A percentile compares a stretch with the other conserved stretches of the same genome.
phyloP scores from a whole-genome alignment of 192 early-diverging fungal genomes.

The Anaeromyces robustus region DNA sequence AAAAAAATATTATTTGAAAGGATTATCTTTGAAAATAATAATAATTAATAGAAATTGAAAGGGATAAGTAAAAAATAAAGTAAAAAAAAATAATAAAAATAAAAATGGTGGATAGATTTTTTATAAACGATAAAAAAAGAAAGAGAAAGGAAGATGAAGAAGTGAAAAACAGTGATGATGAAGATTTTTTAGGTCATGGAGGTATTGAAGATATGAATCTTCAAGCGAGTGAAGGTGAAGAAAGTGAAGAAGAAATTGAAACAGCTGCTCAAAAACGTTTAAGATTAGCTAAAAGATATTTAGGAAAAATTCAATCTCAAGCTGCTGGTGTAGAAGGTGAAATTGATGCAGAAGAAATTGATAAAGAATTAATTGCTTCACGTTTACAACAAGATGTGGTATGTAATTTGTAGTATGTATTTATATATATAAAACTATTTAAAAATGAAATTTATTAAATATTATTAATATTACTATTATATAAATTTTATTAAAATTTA shows the following conservation, averaged over 20 bases:
- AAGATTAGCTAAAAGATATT: constrained; percentile 83
- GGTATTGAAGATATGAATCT: constrained; percentile 42
- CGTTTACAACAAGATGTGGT: constrained; percentile 67
- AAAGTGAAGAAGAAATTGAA: constrained; percentile 53
- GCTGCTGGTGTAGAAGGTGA: constrained; percentile 41
- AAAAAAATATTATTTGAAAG: no score
- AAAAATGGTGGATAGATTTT: neutral
- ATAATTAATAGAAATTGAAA: no score
- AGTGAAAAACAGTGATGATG: constrained; percentile 16
- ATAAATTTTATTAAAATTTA: no score
- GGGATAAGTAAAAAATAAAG: no score
- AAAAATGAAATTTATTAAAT: no score
- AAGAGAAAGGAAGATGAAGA: constrained; percentile 12
- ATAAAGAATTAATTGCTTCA: constrained; percentile 81
- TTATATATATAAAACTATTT: neutral
- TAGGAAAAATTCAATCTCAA: constrained; percentile 56
- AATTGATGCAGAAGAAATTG: constrained; percentile 81
- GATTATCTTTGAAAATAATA: no score
- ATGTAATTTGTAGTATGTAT: constrained; percentile 3
- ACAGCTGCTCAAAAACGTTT: constrained; percentile 85
- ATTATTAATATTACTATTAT: no score
- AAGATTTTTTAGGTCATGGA: constrained; percentile 30
- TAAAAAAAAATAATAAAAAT: no score
- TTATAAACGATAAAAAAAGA: neutral
- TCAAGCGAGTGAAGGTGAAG: constrained; percentile 33